Conservation (phyloP, 768 basidiomycete genomes). For the Kockovaella imperatae region DNA sequence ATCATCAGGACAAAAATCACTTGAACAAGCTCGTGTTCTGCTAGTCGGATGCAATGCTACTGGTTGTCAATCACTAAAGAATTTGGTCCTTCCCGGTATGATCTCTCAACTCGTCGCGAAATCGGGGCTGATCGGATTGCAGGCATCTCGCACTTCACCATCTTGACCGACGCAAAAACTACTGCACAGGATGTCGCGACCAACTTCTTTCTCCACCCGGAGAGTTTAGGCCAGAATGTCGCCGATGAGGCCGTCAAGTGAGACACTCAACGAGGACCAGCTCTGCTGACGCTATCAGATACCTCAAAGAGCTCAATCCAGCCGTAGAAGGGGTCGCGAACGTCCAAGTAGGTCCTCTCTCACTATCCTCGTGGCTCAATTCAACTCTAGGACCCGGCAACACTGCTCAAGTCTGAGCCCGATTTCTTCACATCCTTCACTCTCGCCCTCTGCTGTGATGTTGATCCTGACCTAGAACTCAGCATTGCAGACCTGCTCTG, state of each 20-base stretch:
- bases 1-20: constrained; percentile 75
- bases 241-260: constrained; percentile 67
- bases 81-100: constrained; percentile 79
- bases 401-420: constrained; percentile 55
- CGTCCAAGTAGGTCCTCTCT: constrained; percentile 45
- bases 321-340: constrained; percentile 66
- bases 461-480: constrained; percentile 54
- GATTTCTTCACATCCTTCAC: constrained; percentile 59
- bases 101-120: not conserved
- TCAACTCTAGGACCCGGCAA: constrained; percentile 48
- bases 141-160: constrained; percentile 87
- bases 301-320: constrained; percentile 79
- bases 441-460: constrained; percentile 77
- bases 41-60: constrained; percentile 75
- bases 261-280: constrained; percentile 1
- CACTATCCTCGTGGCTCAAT: not conserved
- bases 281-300: constrained; percentile 16
- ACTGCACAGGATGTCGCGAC: constrained; percentile 75
- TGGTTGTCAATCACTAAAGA: constrained; percentile 84
- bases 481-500: constrained; percentile 62
- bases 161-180: constrained; percentile 62
- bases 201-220: constrained; percentile 85
- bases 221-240: constrained; percentile 70
- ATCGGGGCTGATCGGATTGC: constrained; percentile 1
- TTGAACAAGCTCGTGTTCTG: constrained; percentile 74